Evolutionary conservation across 2,329 filamentous ascomycete genomes (phyloP), one percentile per base, ranked within the genome.

Genomic region (Tympanopsis confertula): DNA sequence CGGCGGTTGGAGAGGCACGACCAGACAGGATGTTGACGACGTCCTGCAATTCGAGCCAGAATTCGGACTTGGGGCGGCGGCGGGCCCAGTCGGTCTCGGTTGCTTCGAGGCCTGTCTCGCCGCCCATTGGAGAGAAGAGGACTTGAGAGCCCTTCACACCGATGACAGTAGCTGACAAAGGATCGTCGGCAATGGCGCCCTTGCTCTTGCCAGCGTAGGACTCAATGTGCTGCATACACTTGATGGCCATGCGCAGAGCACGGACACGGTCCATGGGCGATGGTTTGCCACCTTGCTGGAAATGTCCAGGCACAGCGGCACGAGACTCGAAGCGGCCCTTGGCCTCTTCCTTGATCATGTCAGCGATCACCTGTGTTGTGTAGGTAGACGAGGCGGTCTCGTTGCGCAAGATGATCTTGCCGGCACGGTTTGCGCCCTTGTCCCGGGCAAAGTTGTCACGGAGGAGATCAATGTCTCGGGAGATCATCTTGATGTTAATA

Each of bases 251-350:
- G 37, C 91, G 75, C 18, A 94, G 83, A 2, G 91, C 89, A 35
- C 91, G 79, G 50, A 89, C 88, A 39, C 91, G 82, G 61, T 98
- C 91, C 88, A 98, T 96, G 5, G 91, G 79, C 3, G 86, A 93
- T 1, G 91, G 91, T 32, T 85, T 86, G 41, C 86, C 87, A 48
- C 88, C 88, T 63, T 95, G 89, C 61, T 95, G 88, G 46, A 94
- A 88, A 62, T 95, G 88, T 13, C 88, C 88, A 1, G 88, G 88
- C 37, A 94, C 89, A 47, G 86, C 88, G 55, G 91, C 83, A 42
- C 89, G 80, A 35, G 85, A 84, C 59, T 98, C 91, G 54, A 98
- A 98, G 13, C 87, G 79, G 45, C 87, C 87, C 49, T 85, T 81
- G 5, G 87, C 85, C 59, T 96, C 91, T 48, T 94, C 87, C 41